Evolutionary conservation across 1,139 yeast species (phyloP), one percentile per base, ranked within the genome.

Genomic region (Citeromyces hawaiiensis): DNA sequence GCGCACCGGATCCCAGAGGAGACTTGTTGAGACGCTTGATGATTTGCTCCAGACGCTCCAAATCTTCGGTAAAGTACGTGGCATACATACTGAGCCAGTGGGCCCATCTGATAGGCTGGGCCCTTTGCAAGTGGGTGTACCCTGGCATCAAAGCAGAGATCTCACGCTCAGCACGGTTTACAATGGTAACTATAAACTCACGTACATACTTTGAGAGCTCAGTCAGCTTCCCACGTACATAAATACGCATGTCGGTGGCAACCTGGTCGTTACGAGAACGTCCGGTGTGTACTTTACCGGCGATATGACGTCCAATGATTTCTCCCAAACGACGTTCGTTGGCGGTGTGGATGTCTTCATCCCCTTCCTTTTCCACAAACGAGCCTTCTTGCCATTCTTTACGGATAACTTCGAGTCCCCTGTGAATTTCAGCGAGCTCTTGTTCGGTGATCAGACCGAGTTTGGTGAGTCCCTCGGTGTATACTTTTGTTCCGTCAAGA

Each of bases 101-200:
- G 1, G 97, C 70, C 99, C 99, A 91, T 64, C 99, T 77, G 55
- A 91, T 91, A 18, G 99, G 99, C 61, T 91, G 99, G 3, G 98
- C 98, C 58, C 96, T 82, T 69, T 91, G 99, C 59, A 91, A 68
- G 63, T 91, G 99, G 13, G 99, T 91, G 64, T 91, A 91, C 30
- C 99, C 99, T 9, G 99, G 99, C 97, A 91, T 88, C 56, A 91
- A 70, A 18, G 82, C 83, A 49, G 82, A 94, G 44, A 91, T 83
- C 63, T 91, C 99, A 38, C 68, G 60, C 52, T 75, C 79, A 4
- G 94, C 96, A 54, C 99, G 76, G 43, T 68, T 68, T 39, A 77
- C 56, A 49, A 91, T 72, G 19, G 80, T 79, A 44, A 64, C 59
- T 54, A 88, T 80, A 45, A 88, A 71, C 31, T 65, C 68, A 40